These are phyloP conservation scores for Monilinia polystroma DNA, from an alignment of 2,329 filamentous ascomycete species.

Conservation along the genomic window DNA sequence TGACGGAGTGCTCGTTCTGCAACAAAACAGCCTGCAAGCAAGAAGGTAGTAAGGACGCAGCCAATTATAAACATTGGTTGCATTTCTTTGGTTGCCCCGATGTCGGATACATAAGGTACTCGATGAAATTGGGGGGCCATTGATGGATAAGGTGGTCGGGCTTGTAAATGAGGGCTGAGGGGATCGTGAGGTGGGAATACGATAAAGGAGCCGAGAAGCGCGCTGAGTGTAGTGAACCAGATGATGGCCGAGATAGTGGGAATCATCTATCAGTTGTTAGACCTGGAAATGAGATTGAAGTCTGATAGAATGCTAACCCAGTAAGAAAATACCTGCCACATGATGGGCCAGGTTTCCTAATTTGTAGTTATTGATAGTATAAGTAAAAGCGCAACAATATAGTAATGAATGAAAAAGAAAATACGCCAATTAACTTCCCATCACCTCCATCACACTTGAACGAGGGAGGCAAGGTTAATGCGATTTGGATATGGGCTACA, in stretches of 20 bases:
- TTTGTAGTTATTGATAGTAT: neutral
- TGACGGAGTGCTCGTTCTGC: conserved; percentile 85
- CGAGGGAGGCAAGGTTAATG: neutral
- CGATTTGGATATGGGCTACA: neutral
- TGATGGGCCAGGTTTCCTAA: neutral
- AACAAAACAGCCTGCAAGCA: conserved; percentile 77
- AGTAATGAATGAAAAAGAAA: neutral
- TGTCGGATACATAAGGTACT: conserved; percentile 72
- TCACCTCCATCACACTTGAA: neutral
- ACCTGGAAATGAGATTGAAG: conserved; percentile 53
- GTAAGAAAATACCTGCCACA: conserved; percentile 43
- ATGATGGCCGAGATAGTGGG: conserved; percentile 16
- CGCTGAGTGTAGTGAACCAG: conserved; percentile 20
- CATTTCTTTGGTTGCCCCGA: conserved; percentile 55
- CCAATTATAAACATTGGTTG: conserved; percentile 79
- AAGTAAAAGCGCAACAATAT: neutral
- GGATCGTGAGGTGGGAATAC: conserved; percentile 18
- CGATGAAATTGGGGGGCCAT: conserved; percentile 54
- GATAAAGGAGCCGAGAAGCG: conserved; percentile 3
- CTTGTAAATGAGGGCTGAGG: conserved; percentile 19
- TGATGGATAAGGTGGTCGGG: conserved; percentile 57
- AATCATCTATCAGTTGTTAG: conserved; percentile 38
- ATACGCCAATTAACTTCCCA: neutral
- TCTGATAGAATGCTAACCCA: conserved; percentile 35
- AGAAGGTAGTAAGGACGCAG: conserved; percentile 68